Base-by-base conservation (phyloP, 495 filamentous ascomycete species). In the Daldinia vernicosa region DNA sequence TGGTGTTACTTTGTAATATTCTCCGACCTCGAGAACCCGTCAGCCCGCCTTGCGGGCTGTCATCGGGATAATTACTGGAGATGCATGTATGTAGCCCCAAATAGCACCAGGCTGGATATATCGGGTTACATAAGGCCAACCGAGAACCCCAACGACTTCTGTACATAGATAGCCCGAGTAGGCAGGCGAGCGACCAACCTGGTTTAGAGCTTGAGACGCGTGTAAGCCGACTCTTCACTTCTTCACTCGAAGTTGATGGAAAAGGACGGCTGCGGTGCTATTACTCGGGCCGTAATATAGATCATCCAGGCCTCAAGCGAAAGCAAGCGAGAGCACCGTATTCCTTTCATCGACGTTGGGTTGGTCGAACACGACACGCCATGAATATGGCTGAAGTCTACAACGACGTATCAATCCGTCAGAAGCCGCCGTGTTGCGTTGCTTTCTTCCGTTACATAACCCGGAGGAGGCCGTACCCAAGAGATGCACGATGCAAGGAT, bases 221-320 rank as follows among this genome's bases (percentile, higher is more conserved):
- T 64, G 64, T 60, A 45, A 51, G 64, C 28, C 51, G 50, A 53
- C 19, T 63, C 19, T 47, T 24, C 5, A 22, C 19, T 47, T 47
- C 50, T 67, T 65, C 54, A 19, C 47, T 64, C 14, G 50, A 60
- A 64, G 69, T 47, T 28, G 6, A 30, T 57, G 7, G 33, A 19
- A 47, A 39, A 60, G 39, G 27, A 61, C 28, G 56, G 58, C 56
- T 4, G 43, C 47, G 50, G 64, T 61, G 60, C 6, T 64, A 60
- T 60, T 45, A 64, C 69, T 72, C 69, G 69, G 69, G 54, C 69
- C 69, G 64, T 68, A 50, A 60, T 72, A 67, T 72, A 47, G 37
- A 12, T 4, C 43, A 0, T 47, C n/a, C 17, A 57, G 12, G 24
- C 43, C 54, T 55, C 60, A 28, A 17, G 39, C 50, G 61, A 15